phyloP scores from a whole-genome alignment of 2,329 filamentous ascomycete species.

The Colletotrichum plurivorum region DNA sequence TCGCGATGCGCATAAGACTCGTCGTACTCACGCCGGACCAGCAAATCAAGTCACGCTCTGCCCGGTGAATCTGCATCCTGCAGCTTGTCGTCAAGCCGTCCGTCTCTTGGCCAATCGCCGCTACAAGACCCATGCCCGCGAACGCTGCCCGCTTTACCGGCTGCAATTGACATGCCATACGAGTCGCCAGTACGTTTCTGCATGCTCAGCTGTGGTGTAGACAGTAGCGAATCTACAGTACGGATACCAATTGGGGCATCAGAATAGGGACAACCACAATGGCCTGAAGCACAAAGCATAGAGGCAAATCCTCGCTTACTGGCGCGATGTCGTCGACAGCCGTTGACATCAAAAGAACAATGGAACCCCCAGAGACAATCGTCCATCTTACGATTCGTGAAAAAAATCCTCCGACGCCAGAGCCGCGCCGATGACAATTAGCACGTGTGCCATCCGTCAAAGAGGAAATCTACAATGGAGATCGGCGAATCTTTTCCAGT shows the following conservation, averaged over 20 bases:
- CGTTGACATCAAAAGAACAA: too few relatives aligned
- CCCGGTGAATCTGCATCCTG: not conserved
- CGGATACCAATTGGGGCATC: too few relatives aligned
- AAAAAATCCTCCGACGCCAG: slow-evolving; percentile 3
- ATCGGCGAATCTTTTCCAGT: slow-evolving; percentile 12
- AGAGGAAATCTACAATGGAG: slow-evolving; percentile 10
- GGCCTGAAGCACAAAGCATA: not conserved
- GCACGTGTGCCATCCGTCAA: slow-evolving; percentile 23
- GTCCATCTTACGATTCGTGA: not conserved
- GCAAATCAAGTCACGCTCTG: slow-evolving; percentile 16
- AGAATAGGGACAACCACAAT: too few relatives aligned
- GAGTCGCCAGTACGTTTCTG: too few relatives aligned
- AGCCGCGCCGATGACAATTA: not conserved
- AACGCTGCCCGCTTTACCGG: slow-evolving; percentile 9
- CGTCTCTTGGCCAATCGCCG: slow-evolving; percentile 20
- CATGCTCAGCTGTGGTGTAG: too few relatives aligned
- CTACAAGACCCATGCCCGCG: slow-evolving; percentile 7
- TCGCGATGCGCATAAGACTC: slow-evolving; percentile 19
- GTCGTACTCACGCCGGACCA: slow-evolving; percentile 12
- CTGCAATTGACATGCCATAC: slow-evolving; percentile 16
- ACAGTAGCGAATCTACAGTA: too few relatives aligned
- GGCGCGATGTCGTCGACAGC: too few relatives aligned
- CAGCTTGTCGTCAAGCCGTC: slow-evolving; percentile 13
- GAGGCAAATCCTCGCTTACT: too few relatives aligned
- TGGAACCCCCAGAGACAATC: not conserved